Evolutionary conservation across 1,139 yeast species (phyloP), one percentile per base, ranked within the genome.

Genomic region (Geotrichum klebahnii): DNA sequence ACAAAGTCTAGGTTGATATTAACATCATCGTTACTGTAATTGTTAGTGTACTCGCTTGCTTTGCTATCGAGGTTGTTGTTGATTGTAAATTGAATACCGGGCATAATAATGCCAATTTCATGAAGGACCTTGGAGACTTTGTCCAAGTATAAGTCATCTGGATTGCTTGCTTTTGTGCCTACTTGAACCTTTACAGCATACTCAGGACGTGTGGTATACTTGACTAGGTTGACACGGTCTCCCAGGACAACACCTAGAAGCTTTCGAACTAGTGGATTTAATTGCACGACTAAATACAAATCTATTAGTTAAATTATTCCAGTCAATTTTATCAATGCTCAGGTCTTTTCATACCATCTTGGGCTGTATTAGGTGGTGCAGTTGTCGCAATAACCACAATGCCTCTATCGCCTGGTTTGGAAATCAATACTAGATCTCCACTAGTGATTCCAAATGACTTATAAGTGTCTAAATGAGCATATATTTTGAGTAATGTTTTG

Each of bases 221-320:
- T 81, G 6, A 62, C 62, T 0, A 89, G 59, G 20, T 69, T 69
- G 0, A 86, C 68, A 52, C 96, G 69, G 59, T 88, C 96, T 26
- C 97, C 97, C 9, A 84, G 69, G 5, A 84, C 64, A 3, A 84
- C 61, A 8, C 83, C 85, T 1, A 79, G 76, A 19, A 82, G 69
- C 2, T 69, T 64, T 53, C 94, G 68, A 40, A 80, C 26, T 2
- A 14, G 44, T n/a, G 31, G 35, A 20, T 31, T 31, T 23, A 64
- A 34, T 24, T 40, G 44, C 14, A 40, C 44, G 19, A 40, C 41
- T 37, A 23, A 20, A 33, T 10, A n/a, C n/a, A 14, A 3, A 3
- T 16, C 3, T 16, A 20, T 33, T 33, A 33, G 36, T 16, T 2
- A 35, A 35, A 17, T n/a, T n/a, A n/a, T n/a, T n/a, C n/a, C n/a